Conservation (phyloP, 2,329 filamentous ascomycete genomes). For the Ophiostoma novo-ulmi region DNA sequence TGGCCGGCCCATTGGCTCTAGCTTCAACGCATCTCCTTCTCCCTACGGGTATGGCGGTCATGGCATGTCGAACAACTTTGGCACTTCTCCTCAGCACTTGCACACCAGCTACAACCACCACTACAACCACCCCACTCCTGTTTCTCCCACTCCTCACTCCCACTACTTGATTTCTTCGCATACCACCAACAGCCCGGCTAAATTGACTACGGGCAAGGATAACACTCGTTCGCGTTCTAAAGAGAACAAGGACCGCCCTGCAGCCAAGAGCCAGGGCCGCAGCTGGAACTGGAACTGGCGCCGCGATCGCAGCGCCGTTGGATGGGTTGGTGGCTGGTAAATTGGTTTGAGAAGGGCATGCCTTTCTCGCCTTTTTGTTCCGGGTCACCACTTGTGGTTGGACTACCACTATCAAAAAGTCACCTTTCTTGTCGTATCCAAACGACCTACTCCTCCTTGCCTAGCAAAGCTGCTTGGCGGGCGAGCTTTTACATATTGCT, state of each 20-base stretch:
- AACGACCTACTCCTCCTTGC: slow-evolving; percentile 20
- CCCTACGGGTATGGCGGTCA: neutral
- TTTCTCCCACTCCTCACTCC: slow-evolving; percentile 28
- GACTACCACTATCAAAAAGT: slow-evolving; percentile 34
- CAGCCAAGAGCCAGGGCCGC: slow-evolving; percentile 52
- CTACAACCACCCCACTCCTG: slow-evolving; percentile 21
- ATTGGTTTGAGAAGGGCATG: slow-evolving; percentile 37
- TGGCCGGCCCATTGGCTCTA: slow-evolving; percentile 37
- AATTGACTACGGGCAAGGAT: slow-evolving; percentile 40
- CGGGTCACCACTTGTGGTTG: slow-evolving; percentile 57
- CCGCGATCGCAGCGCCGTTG: slow-evolving; percentile 63
- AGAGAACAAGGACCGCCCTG: slow-evolving; percentile 47
- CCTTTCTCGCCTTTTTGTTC: slow-evolving; percentile 34
- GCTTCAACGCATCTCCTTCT: slow-evolving; percentile 26
- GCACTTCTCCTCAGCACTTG: slow-evolving; percentile 16
- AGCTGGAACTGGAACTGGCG: slow-evolving; percentile 59
- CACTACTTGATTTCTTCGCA: slow-evolving; percentile 30
- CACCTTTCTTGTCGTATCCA: neutral
- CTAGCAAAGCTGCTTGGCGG: slow-evolving; percentile 19
- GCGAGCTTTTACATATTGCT: slow-evolving; percentile 26
- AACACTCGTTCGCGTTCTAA: slow-evolving; percentile 33
- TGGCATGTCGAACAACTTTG: neutral
- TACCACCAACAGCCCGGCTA: slow-evolving; percentile 32
- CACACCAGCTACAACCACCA: slow-evolving; percentile 25
- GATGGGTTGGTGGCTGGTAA: slow-evolving; percentile 96